Evolutionary conservation across 257 asterid species (phyloP).

Genomic region (Solanum dulcamara): DNA sequence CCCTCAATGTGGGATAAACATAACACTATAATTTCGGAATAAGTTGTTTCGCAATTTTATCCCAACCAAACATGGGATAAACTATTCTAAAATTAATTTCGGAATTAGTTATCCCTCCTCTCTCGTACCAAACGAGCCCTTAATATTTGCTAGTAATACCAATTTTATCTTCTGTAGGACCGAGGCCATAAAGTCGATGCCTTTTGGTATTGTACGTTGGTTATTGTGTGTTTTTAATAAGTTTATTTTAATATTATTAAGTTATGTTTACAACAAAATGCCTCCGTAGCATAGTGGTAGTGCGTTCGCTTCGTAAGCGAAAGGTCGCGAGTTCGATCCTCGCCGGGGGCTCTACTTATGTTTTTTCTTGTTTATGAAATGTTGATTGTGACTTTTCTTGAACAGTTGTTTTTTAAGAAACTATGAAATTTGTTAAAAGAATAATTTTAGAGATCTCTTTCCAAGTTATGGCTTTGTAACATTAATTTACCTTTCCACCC

Average conservation of each 20-base stretch:
- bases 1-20: too few relatives aligned
- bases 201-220: too few relatives aligned
- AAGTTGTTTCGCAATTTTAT: too few relatives aligned
- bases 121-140: not conserved
- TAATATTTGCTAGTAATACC: not conserved
- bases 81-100: too few relatives aligned
- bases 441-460: too few relatives aligned
- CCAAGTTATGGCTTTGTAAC: too few relatives aligned
- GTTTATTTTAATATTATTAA: not conserved
- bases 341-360: slow-evolving; percentile 66
- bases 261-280: not conserved
- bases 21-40: too few relatives aligned
- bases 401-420: too few relatives aligned
- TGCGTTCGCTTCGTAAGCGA: slow-evolving; percentile 99
- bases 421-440: too few relatives aligned
- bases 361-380: not conserved
- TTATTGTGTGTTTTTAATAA: not conserved
- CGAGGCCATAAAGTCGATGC: not conserved
- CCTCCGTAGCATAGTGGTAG: slow-evolving; percentile 99
- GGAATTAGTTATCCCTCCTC: not conserved
- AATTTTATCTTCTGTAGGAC: not conserved
- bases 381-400: too few relatives aligned
- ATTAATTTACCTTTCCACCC: too few relatives aligned
- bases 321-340: slow-evolving; percentile 99
- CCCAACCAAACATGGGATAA: not conserved